These are phyloP conservation scores for Phlebiopsis flavidoalba DNA, from an alignment of 768 basidiomycete genomes.

Conservation along the genomic window DNA sequence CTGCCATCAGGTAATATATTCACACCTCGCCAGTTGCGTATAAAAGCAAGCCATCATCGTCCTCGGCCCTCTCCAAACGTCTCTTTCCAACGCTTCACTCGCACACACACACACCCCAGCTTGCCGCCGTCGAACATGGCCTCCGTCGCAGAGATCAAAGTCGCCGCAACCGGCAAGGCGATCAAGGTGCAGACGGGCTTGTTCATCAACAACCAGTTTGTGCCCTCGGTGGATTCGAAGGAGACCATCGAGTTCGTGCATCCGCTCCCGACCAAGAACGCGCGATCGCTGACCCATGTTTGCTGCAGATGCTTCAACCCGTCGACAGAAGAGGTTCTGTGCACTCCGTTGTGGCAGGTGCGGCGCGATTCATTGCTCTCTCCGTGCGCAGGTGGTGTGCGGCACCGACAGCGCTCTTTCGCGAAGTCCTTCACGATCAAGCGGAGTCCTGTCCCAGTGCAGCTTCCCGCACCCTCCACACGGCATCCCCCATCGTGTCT, in stretches of 20 bases:
- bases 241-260: conserved; percentile 57
- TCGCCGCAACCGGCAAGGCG: conserved; percentile 26
- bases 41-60: not conserved
- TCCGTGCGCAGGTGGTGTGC: not conserved
- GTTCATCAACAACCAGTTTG: conserved; percentile 90
- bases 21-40: not conserved
- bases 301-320: conserved; percentile 67
- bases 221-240: conserved; percentile 63
- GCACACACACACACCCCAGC: not conserved
- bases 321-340: conserved; percentile 70
- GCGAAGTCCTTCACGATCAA: not conserved
- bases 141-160: conserved; percentile 18
- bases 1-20: not conserved
- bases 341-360: conserved; percentile 56
- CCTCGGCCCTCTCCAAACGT: not conserved
- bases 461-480: not conserved
- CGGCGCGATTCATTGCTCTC: not conserved
- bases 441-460: not conserved
- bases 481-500: not conserved
- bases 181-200: conserved; percentile 74
- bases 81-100: not conserved
- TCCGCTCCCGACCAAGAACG: conserved; percentile 8
- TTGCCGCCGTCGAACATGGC: conserved; percentile 15
- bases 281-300: not conserved
- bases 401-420: not conserved